Base-by-base conservation (phyloP, 345 rosid species). In the Mangifera indica region DNA sequence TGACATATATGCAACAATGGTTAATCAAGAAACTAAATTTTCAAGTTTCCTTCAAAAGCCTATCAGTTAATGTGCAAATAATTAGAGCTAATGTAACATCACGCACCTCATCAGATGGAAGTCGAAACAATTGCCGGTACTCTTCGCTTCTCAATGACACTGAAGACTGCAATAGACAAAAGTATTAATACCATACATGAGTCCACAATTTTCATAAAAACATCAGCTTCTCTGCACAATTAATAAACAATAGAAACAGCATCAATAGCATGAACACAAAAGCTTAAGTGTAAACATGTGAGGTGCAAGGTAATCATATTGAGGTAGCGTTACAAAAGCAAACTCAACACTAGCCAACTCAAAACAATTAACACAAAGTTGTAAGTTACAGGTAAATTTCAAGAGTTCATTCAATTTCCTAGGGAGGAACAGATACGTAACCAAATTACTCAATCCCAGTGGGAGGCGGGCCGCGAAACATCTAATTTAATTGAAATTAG, bases 71-170 rank as follows among this genome's bases (percentile, higher is more conserved):
- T 37, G 9, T 37, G 53, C 18, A 49, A 49, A 49, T 18, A 49
- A 12, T 49, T 49, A 12, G 17, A 51, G 15, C 18, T 26, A 60
- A 55, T 22, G 55, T 21, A 20, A 63, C 63, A 59, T 56, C 57
- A 76, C 92, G 81, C 73, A 92, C 97, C 81, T 92, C 96, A 22
- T 92, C 93, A 34, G 83, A 78, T 24, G 97, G 96, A 79, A 92
- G 96, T 68, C 92, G 88, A 73, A 92, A 92, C 67, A 92, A 62
- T 74, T 87, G 97, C 42, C 93, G 85, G 78, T 89, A 92, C 83
- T 92, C 97, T 84, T 92, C 96, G 63, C 93, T 94, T 83, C 76
- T 87, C 59, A 86, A 72, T 42, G 85, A 56, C 10, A 81, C 81
- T 2, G 70, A 71, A 61, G 85, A 74, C 98, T 94, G 86, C 0